Evolutionary conservation across 2,329 filamentous ascomycete genomes (phyloP), one percentile per base, ranked within the genome.

Genomic region (Lomentospora prolificans): DNA sequence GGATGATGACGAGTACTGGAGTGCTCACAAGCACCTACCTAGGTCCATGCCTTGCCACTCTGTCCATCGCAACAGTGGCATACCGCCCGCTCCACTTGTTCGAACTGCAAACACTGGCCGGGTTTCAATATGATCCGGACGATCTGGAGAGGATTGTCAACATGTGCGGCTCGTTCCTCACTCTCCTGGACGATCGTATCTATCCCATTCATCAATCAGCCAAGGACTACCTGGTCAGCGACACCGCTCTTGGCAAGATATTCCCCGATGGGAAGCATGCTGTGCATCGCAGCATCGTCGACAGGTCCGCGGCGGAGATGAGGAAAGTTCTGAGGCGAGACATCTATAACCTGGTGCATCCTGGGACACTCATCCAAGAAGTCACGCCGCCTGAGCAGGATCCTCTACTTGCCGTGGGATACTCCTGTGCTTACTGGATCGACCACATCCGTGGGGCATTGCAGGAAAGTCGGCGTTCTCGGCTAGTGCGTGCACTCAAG

Each of bases 191-290:
- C 0, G 58, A 33, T 2, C 61, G 24, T 0, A 56, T 75, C 9
- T 70, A 65, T 33, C 69, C 75, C 46, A 63, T 75, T 0, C 71
- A 76, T 56, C 68, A 74, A 55, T 75, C 72, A 7, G 72, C 70
- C 3, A 72, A 73, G 51, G 72, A 76, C 30, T 73, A 64, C 59
- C 53, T 75, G 3, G 14, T 57, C 4, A 19, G 58, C 27, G 46
- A 63, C 6, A 12, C 6, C 1, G 58, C 58, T 56, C 44, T 41
- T 12, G 9, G 54, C 17, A 50, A 60, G 17, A 60, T 71, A 9
- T 67, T 71, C 55, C 64, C 65, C 10, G 33, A 25, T 53, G 64
- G 69, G 1, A 33, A 55, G 4, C 50, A 63, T 58, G 14, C 60
- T 61, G 27, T 76, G 70, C 6, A 53, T 74, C 0, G 9, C 66